Percentiles rank a stretch among this genome's conserved stretches.
These are phyloP conservation scores for Epicoccum sorghinum DNA, from an alignment of 2,329 filamentous ascomycete genomes.

Conservation along the genomic window DNA sequence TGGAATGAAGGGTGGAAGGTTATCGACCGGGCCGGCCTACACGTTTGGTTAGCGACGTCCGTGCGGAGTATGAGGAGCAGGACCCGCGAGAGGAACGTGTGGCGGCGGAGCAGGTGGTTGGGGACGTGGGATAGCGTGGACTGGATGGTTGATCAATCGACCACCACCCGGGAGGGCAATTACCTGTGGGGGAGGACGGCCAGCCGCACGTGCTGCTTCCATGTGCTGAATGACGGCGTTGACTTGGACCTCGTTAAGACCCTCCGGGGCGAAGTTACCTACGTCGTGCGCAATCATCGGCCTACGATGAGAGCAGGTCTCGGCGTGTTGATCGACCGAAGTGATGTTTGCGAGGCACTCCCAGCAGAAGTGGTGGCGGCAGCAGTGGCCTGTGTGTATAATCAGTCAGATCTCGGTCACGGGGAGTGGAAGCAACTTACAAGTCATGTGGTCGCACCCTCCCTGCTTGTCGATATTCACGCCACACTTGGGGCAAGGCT, in stretches of 20 bases:
- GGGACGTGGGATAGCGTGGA: too few relatives aligned
- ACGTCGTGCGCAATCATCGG: conserved; percentile 21
- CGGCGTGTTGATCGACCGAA: conserved; percentile 6
- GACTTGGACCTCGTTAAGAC: conserved; percentile 12
- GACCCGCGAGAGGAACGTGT: too few relatives aligned
- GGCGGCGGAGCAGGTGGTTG: too few relatives aligned
- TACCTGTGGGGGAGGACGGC: neutral
- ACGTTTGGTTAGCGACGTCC: too few relatives aligned
- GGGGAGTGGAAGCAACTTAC: conserved; percentile 17
- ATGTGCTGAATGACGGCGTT: conserved; percentile 11
- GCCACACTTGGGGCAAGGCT: conserved; percentile 34
- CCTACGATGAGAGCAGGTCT: conserved; percentile 15
- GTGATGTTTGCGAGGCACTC: conserved; percentile 21
- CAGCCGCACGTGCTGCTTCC: neutral
- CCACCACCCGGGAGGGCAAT: neutral
- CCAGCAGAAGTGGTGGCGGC: conserved; percentile 33
- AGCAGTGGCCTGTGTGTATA: conserved; percentile 11
- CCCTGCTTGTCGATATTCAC: conserved; percentile 34
- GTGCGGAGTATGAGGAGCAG: too few relatives aligned
- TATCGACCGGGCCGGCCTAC: too few relatives aligned
- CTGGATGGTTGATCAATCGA: neutral
- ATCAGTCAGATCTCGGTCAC: neutral
- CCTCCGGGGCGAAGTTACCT: conserved; percentile 16
- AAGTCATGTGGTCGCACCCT: conserved; percentile 36
- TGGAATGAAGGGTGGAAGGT: too few relatives aligned